A percentile compares a stretch with the other conserved stretches of the same genome.
phyloP scores from a whole-genome alignment of 2,329 filamentous ascomycete species.

The Diaporthe sp. region DNA sequence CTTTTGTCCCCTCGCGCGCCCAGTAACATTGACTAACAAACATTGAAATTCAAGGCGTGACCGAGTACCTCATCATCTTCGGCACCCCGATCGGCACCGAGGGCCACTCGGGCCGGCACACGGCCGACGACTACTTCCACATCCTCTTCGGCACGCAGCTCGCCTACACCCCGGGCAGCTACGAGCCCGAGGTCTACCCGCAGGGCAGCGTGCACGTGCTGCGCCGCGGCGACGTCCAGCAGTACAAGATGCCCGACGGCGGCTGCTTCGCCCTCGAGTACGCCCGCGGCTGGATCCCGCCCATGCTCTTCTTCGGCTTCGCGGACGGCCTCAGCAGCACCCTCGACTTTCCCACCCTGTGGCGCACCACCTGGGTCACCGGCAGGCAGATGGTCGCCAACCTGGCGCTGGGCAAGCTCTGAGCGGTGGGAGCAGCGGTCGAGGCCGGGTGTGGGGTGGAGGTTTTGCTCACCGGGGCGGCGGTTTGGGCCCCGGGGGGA shows the following conservation, averaged over 20 bases:
- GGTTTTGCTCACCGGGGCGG: background rate
- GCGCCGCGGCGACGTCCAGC: constrained; percentile 79
- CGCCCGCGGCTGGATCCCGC: constrained; percentile 90
- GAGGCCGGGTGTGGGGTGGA: background rate
- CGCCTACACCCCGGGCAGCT: constrained; percentile 79
- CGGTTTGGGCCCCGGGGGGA: background rate
- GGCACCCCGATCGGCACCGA: constrained; percentile 88
- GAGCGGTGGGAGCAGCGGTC: constrained; percentile 45
- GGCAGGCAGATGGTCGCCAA: constrained; percentile 83
- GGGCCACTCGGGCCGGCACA: constrained; percentile 90
- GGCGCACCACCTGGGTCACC: constrained; percentile 82
- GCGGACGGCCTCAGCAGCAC: constrained; percentile 86
- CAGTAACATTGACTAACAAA: constrained; percentile 1
- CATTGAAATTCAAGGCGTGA: constrained; percentile 68
- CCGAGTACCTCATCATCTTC: constrained; percentile 92
- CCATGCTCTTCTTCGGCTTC: constrained; percentile 92
- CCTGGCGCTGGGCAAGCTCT: constrained; percentile 79
- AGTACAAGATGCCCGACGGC: constrained; percentile 82
- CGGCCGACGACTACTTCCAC: constrained; percentile 94
- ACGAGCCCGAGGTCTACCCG: constrained; percentile 78
- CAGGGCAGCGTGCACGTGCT: constrained; percentile 81
- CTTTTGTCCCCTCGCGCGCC: constrained; percentile 29
- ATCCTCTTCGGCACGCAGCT: constrained; percentile 85
- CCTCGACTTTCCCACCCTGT: constrained; percentile 87
- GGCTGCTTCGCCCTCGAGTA: constrained; percentile 87